Conservation (phyloP, 345 rosid genomes). For the Heritiera fomes region DNA sequence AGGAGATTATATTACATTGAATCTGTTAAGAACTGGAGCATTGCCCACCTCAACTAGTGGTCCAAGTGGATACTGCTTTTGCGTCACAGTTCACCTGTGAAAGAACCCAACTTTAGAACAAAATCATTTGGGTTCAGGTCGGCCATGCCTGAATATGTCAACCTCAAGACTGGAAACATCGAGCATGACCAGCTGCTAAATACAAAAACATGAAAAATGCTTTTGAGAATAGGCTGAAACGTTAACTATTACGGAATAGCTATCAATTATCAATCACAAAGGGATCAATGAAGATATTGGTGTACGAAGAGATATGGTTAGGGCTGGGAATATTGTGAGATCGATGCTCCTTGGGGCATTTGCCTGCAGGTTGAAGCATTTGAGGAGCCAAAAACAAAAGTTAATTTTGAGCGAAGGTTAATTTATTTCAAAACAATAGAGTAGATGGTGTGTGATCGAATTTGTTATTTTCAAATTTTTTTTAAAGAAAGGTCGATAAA, state of each 20-base stretch:
- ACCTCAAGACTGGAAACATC: background rate
- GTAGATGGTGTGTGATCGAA: background rate
- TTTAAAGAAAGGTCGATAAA: background rate
- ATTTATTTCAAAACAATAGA: too few species aligned
- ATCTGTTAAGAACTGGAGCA: background rate
- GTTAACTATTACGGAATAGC: background rate
- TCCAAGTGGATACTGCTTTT: background rate
- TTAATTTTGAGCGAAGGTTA: background rate
- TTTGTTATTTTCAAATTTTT: background rate
- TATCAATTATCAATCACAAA: background rate
- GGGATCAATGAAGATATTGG: background rate
- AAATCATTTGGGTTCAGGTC: slow-evolving; percentile 11
- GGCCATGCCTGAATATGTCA: background rate
- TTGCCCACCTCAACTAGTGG: slow-evolving; percentile 10
- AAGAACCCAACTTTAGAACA: background rate
- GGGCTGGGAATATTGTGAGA: background rate
- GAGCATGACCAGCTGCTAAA: background rate
- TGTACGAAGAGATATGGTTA: background rate
- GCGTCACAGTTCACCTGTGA: slow-evolving; percentile 8
- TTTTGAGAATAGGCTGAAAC: background rate
- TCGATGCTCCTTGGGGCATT: background rate
- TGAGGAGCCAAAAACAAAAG: background rate
- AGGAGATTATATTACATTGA: background rate
- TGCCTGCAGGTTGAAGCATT: background rate
- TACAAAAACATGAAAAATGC: background rate